phyloP scores from a whole-genome alignment of 2,329 filamentous ascomycete species.

The Lomentospora prolificans region DNA sequence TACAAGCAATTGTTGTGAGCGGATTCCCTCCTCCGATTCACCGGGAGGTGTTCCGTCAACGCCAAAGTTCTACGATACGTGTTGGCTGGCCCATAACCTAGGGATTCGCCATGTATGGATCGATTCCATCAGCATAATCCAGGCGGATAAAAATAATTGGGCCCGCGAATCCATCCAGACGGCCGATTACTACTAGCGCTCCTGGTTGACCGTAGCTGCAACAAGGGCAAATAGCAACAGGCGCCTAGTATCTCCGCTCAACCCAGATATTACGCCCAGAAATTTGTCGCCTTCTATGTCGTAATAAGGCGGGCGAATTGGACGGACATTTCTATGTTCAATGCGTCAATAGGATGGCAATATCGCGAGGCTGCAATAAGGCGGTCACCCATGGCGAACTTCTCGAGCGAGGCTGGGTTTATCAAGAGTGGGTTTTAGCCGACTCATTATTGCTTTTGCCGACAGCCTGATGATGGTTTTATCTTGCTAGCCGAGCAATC shows the following conservation, averaged over 20 bases:
- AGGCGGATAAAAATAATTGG: neutral
- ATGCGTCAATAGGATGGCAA: neutral
- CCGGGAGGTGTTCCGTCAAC: neutral
- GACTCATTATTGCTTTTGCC: neutral
- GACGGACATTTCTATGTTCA: neutral
- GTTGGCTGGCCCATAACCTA: neutral
- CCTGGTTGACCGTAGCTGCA: neutral
- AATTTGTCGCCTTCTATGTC: neutral
- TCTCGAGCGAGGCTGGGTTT: neutral
- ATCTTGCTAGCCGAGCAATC: neutral
- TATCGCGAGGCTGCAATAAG: neutral
- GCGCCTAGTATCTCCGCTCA: neutral
- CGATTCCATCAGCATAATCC: slow-evolving; percentile 8
- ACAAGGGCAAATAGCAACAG: neutral
- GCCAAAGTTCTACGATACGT: neutral
- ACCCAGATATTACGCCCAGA: neutral
- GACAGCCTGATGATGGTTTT: neutral
- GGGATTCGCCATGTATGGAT: slow-evolving; percentile 9
- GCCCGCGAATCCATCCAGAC: neutral
- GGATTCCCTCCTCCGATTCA: neutral
- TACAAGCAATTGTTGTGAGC: neutral
- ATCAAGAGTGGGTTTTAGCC: neutral
- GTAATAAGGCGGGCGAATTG: neutral
- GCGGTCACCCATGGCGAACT: neutral
- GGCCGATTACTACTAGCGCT: neutral